Percentiles rank a stretch among this genome's conserved stretches.
Conservation (phyloP, 208 protist genomes). For the Crithidia fasciculata region DNA sequence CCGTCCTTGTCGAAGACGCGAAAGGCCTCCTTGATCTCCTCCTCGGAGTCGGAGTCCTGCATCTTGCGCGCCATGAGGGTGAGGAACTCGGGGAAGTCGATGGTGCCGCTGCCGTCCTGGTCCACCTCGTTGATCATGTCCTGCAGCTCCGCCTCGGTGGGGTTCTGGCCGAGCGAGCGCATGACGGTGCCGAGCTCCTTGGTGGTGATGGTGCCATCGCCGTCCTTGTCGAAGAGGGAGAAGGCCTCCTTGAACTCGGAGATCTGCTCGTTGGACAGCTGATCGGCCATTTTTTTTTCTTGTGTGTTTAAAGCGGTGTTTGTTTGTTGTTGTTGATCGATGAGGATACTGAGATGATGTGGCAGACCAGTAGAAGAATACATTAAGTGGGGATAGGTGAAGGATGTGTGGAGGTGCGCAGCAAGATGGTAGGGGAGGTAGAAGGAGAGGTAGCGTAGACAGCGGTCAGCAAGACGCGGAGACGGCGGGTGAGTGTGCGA, state of each 20-base stretch:
- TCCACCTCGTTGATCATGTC: conserved; percentile 99
- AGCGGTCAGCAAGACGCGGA: too few species aligned
- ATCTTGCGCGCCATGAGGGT: conserved; percentile 90
- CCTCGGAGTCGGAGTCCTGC: conserved; percentile 92
- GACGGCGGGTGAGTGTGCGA: too few species aligned
- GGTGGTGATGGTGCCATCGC: conserved; percentile 98
- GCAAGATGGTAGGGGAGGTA: too few species aligned
- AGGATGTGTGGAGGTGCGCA: too few species aligned
- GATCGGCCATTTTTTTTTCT: conserved; percentile 62
- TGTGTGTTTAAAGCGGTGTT: conserved; percentile 2
- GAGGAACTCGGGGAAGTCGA: conserved; percentile 97
- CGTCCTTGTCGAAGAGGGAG: conserved; percentile 98
- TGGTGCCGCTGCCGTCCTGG: conserved; percentile 93
- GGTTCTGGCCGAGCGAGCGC: conserved; percentile 98
- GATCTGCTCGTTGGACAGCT: conserved; percentile 98
- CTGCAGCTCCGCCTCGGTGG: conserved; percentile 94
- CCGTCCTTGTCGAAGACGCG: conserved; percentile 96
- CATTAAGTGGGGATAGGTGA: too few species aligned
- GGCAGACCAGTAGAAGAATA: too few species aligned
- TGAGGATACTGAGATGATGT: too few species aligned
- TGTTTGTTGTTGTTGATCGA: too few species aligned
- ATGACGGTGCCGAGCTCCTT: conserved; percentile 99
- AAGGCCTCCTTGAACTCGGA: conserved; percentile 99
- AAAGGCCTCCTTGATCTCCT: conserved; percentile 96
- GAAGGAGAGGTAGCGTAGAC: too few species aligned